A percentile compares a stretch with the other conserved stretches of the same genome.
These are phyloP conservation scores for Tricholoma terreum DNA, from an alignment of 768 basidiomycete species.

Conservation along the genomic window DNA sequence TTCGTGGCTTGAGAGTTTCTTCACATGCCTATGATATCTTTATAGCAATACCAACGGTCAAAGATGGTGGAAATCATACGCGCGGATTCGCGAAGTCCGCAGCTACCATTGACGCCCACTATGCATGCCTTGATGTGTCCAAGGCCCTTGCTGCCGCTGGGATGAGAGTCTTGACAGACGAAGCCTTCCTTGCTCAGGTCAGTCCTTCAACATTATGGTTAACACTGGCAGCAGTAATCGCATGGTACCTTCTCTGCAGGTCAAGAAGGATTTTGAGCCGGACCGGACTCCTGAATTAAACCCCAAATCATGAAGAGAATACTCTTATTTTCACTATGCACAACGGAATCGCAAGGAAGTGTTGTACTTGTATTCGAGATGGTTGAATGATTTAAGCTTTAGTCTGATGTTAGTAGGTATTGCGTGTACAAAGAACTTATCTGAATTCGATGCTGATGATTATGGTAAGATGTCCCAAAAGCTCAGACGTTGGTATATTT, in stretches of 20 bases:
- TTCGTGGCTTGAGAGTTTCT: background rate
- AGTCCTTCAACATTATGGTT: background rate
- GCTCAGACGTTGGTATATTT: too few species aligned
- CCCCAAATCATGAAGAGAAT: too few species aligned
- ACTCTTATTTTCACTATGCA: too few species aligned
- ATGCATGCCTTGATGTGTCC: constrained; percentile 42
- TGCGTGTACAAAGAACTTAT: too few species aligned
- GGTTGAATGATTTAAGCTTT: too few species aligned
- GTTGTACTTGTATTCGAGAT: too few species aligned
- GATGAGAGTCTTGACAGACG: constrained; percentile 46
- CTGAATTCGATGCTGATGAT: too few species aligned
- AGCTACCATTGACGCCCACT: constrained; percentile 41
- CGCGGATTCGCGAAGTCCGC: constrained; percentile 46
- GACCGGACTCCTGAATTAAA: background rate
- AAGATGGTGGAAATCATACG: constrained; percentile 56
- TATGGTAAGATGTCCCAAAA: too few species aligned
- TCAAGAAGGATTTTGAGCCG: background rate
- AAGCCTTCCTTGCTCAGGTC: constrained; percentile 40
- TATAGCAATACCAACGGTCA: constrained; percentile 54
- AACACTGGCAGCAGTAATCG: too few species aligned
- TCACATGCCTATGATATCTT: background rate
- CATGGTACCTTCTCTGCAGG: background rate
- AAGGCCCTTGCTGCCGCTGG: constrained; percentile 51
- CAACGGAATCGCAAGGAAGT: too few species aligned
- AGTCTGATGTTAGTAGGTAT: too few species aligned